Evolutionary conservation across 1,284 basidiomycete species (phyloP).

Genomic region (Peniophora sp.): DNA sequence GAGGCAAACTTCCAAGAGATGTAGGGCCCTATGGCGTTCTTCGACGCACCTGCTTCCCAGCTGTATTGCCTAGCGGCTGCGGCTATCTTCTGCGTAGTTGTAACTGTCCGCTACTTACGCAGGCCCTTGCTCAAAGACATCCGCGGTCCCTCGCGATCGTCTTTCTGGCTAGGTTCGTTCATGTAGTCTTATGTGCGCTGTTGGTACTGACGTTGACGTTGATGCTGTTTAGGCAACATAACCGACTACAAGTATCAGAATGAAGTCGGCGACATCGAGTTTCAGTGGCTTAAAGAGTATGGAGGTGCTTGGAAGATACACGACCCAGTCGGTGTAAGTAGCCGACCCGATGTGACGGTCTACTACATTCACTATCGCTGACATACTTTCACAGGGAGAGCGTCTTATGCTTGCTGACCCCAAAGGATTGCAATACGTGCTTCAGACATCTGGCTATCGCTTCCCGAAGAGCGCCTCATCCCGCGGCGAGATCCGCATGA

Average conservation of each 20-base stretch:
- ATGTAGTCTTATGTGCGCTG: neutral
- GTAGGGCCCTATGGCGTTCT: no score
- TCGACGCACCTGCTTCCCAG: no score
- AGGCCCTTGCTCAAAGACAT: conserved; percentile 1
- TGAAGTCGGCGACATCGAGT: conserved; percentile 23
- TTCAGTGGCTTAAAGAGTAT: conserved; percentile 21
- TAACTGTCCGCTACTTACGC: no score
- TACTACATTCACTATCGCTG: neutral
- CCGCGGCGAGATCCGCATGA: conserved; percentile 7
- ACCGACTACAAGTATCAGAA: conserved; percentile 14
- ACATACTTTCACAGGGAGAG: conserved; percentile 5
- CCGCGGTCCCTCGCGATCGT: conserved; percentile 4
- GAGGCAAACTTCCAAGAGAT: no score
- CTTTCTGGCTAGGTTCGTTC: conserved; percentile 7
- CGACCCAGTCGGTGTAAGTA: conserved; percentile 19
- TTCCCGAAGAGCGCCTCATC: conserved; percentile 14
- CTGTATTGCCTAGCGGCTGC: no score
- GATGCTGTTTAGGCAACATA: conserved; percentile 15
- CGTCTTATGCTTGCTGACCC: conserved; percentile 13
- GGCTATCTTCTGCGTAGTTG: no score
- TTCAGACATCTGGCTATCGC: conserved; percentile 16
- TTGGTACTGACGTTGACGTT: neutral
- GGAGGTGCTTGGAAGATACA: conserved; percentile 21
- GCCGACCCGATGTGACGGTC: neutral
- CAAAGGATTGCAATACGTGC: conserved; percentile 19